Conservation (phyloP, 2,329 filamentous ascomycete species). For the Diaporthe ampelina region DNA sequence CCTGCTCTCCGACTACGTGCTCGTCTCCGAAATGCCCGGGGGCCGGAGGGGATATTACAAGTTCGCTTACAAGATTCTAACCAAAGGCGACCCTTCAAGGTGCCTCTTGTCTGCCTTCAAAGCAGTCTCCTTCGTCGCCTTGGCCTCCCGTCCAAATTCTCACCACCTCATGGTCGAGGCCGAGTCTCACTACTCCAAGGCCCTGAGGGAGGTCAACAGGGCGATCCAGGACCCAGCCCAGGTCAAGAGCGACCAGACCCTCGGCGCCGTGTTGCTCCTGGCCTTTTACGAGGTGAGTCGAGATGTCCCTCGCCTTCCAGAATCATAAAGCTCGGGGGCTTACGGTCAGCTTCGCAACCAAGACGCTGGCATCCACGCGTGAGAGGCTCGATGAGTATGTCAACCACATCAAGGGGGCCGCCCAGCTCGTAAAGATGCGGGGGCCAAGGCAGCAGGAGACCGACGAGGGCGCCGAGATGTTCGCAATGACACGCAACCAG, state of each 20-base stretch:
- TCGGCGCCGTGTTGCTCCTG: conserved; percentile 31
- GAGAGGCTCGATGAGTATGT: conserved; percentile 43
- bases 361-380: conserved; percentile 43
- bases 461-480: conserved; percentile 45
- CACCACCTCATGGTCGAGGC: conserved; percentile 30
- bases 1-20: conserved; percentile 45
- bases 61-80: conserved; percentile 33
- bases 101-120: conserved; percentile 37
- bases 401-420: conserved; percentile 45
- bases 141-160: conserved; percentile 30
- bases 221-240: conserved; percentile 34
- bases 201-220: conserved; percentile 32
- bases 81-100: conserved; percentile 33
- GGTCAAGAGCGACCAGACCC: conserved; percentile 31
- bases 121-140: conserved; percentile 34
- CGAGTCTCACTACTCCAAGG: conserved; percentile 34
- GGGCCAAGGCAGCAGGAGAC: conserved; percentile 42
- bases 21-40: conserved; percentile 20
- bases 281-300: conserved; percentile 31
- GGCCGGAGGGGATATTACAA: conserved; percentile 31
- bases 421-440: conserved; percentile 44
- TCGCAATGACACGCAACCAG: conserved; percentile 45
- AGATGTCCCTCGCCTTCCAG: too few relatives aligned
- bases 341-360: not conserved
- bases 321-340: not conserved